phyloP scores from a whole-genome alignment of 1,284 basidiomycete species.

The Cryptococcus sp. region DNA sequence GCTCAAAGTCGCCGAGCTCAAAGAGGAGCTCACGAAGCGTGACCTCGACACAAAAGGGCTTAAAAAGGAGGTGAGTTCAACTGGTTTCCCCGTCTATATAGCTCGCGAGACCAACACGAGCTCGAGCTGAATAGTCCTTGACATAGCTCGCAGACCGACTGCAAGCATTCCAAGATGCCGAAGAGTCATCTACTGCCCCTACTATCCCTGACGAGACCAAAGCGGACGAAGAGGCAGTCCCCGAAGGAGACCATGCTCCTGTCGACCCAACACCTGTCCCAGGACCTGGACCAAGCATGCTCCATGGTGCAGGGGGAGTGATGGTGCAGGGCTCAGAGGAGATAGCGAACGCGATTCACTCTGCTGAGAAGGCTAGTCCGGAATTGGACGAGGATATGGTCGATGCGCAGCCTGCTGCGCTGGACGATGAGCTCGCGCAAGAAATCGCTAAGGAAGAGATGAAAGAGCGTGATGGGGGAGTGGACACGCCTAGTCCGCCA shows the following conservation, averaged over 20 bases:
- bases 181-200: neutral
- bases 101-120: neutral
- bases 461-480: slow-evolving; percentile 9
- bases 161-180: slow-evolving; percentile 29
- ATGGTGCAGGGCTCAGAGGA: slow-evolving; percentile 21
- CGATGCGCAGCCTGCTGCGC: slow-evolving; percentile 19
- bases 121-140: neutral
- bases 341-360: slow-evolving; percentile 10
- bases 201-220: neutral
- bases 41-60: slow-evolving; percentile 44
- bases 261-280: neutral
- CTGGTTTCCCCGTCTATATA: no score
- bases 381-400: slow-evolving; percentile 4
- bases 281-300: neutral
- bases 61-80: slow-evolving; percentile 50
- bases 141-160: slow-evolving; percentile 44
- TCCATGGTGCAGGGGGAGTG: slow-evolving; percentile 18
- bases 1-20: slow-evolving; percentile 50
- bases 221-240: neutral
- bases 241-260: neutral
- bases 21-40: slow-evolving; percentile 47
- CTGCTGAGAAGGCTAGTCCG: neutral
- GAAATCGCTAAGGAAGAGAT: slow-evolving; percentile 29
- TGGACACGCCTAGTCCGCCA: slow-evolving; percentile 15
- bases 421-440: slow-evolving; percentile 29